Conservation (phyloP, 2,329 filamentous ascomycete species). For the Aspergillus sojae region DNA sequence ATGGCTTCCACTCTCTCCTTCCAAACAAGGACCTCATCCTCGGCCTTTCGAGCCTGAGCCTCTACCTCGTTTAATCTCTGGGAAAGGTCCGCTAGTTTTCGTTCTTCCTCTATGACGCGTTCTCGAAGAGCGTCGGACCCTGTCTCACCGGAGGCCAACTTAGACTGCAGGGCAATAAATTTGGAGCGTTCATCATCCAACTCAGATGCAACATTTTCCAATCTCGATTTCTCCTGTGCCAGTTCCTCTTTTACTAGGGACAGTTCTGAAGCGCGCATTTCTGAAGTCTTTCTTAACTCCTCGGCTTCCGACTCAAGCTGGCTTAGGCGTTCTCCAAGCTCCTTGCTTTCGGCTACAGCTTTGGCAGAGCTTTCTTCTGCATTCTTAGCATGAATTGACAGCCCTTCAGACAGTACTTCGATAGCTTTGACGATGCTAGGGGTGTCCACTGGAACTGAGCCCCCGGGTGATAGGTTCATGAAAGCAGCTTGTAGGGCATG, state of each 20-base stretch:
- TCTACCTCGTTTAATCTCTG: constrained; percentile 74
- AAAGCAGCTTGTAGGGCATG: constrained; percentile 62
- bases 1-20: constrained; percentile 58
- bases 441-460: constrained; percentile 58
- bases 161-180: constrained; percentile 67
- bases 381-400: constrained; percentile 62
- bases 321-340: constrained; percentile 57
- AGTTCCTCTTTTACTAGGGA: constrained; percentile 59
- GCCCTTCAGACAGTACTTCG: constrained; percentile 58
- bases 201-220: constrained; percentile 51
- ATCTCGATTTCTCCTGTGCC: constrained; percentile 51
- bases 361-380: constrained; percentile 63
- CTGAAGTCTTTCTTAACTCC: constrained; percentile 55
- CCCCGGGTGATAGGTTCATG: constrained; percentile 58
- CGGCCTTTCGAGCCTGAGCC: constrained; percentile 73
- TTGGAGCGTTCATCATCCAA: constrained; percentile 70
- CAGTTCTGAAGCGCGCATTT: constrained; percentile 55
- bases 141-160: constrained; percentile 79
- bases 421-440: constrained; percentile 63
- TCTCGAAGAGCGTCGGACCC: constrained; percentile 78
- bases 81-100: constrained; percentile 66
- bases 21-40: constrained; percentile 72
- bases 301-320: constrained; percentile 63
- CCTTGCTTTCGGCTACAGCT: constrained; percentile 65
- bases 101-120: constrained; percentile 74